Conservation (phyloP, 1,139 yeast species). For the Kazachstania sp. region DNA sequence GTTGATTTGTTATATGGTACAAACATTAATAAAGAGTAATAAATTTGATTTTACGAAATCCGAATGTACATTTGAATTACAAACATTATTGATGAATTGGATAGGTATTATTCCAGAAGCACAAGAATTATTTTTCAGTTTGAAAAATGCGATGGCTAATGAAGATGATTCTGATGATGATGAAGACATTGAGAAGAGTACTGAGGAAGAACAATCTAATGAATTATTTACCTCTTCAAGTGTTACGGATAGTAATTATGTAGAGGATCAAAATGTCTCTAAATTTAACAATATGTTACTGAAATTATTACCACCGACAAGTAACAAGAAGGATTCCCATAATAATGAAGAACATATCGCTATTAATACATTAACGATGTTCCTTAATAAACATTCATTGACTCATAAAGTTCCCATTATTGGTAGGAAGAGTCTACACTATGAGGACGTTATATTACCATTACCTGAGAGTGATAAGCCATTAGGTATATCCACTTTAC, state of each 20-base stretch:
- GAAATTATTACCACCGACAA: constrained; percentile 23
- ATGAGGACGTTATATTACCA: constrained; percentile 21
- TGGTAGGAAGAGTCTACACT: constrained; percentile 21
- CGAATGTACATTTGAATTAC: constrained; percentile 50
- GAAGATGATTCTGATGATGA: constrained; percentile 1
- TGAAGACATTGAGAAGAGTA: neutral
- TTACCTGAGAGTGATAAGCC: constrained; percentile 10
- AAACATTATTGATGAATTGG: constrained; percentile 52
- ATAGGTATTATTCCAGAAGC: constrained; percentile 47
- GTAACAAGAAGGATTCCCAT: constrained; percentile 7
- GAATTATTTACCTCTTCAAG: neutral
- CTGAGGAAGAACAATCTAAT: neutral
- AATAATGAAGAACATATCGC: constrained; percentile 19
- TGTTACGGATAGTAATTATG: neutral
- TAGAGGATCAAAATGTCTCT: neutral
- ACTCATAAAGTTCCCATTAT: constrained; percentile 14
- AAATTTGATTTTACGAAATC: constrained; percentile 38
- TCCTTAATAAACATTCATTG: constrained; percentile 21
- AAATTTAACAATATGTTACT: constrained; percentile 17
- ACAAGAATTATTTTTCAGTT: constrained; percentile 31
- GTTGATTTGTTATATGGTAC: constrained; percentile 54
- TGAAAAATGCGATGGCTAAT: constrained; percentile 20
- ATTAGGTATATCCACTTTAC: constrained; percentile 3
- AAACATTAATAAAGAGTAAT: constrained; percentile 39
- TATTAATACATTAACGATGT: constrained; percentile 19